Evolutionary conservation across 495 filamentous ascomycete genomes (phyloP).

Genomic region (Tuber melanosporum): DNA sequence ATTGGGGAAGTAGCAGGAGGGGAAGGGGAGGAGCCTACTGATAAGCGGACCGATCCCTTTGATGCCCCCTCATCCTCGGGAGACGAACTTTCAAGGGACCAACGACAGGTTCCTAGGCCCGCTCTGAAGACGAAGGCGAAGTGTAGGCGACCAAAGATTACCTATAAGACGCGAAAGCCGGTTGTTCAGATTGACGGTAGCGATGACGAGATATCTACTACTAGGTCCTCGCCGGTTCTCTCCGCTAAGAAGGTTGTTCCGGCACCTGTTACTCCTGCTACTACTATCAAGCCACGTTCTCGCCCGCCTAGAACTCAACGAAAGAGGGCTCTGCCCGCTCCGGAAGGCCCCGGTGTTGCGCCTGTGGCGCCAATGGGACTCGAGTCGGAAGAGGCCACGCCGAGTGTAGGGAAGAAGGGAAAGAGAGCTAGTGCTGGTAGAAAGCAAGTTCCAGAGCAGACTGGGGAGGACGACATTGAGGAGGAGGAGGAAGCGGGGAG

Average conservation of each 20-base stretch:
- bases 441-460: conserved; percentile 4
- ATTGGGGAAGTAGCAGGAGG: not conserved
- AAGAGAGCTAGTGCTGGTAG: conserved; percentile 20
- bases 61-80: conserved; percentile 6
- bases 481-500: conserved; percentile 5
- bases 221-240: conserved; percentile 26
- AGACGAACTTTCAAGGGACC: conserved; percentile 17
- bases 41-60: conserved; percentile 10
- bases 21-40: not conserved
- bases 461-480: conserved; percentile 25
- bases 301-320: conserved; percentile 24
- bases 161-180: conserved; percentile 29
- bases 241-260: conserved; percentile 16
- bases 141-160: conserved; percentile 25
- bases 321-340: conserved; percentile 22
- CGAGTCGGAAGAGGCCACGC: conserved; percentile 17
- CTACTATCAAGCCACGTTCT: conserved; percentile 27
- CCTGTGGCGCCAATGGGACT: conserved; percentile 15
- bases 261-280: conserved; percentile 19
- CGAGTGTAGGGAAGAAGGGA: conserved; percentile 19
- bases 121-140: conserved; percentile 20
- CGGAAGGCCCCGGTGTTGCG: conserved; percentile 12
- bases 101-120: conserved; percentile 3
- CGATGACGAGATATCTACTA: conserved; percentile 25
- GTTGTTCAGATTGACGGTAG: not conserved